Evolutionary conservation across 306 rosid genomes (phyloP), one percentile per base, ranked within the genome.

Genomic region (Boehmeria nivea): DNA sequence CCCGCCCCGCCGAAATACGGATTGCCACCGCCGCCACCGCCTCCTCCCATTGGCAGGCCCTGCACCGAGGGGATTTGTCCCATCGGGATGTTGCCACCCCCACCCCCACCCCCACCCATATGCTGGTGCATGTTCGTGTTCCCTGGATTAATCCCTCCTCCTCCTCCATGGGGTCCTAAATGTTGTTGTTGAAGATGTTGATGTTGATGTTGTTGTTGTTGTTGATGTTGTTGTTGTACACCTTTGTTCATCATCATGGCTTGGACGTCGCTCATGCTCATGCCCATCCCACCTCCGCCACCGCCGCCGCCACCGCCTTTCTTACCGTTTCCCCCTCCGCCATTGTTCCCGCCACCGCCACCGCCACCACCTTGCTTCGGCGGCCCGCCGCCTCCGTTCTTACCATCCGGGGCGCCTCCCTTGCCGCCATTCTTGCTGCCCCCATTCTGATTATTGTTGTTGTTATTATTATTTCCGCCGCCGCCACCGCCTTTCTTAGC

Each of bases 21-120:
- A 1, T 23, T 51, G 12, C 61, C 54, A 0, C 38, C 69, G 8
- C 69, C 70, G 0, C 72, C 74, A 0, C 76, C 78, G 1, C 84
- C 74, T 34, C 60, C 74, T 47, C 64, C 23, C 50, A 78, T 37
- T 0, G 95, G 98, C 0, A 91, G 69, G 1, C 98, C 94, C 70
- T 80, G 95, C 4, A 84, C 97, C 0, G 91, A 85, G 0, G 82
- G 72, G 2, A 78, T 34, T 51, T 72, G 77, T 20, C 69, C 73
- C 77, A 67, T 73, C 50, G 78, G 72, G 71, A 74, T 72, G 65
- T 39, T 76, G 10, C 76, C 43, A 5, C 16, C 43, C 22, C 77
- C 78, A 25, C 56, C 76, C 24, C 68, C 73, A 18, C 76, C 75
- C 1, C 81, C 85, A 22, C 65, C 77, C 76, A 75, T 69, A 57